Evolutionary conservation across 1,284 basidiomycete genomes (phyloP), one percentile per base, ranked within the genome.

Genomic region (Naganishia albida): DNA sequence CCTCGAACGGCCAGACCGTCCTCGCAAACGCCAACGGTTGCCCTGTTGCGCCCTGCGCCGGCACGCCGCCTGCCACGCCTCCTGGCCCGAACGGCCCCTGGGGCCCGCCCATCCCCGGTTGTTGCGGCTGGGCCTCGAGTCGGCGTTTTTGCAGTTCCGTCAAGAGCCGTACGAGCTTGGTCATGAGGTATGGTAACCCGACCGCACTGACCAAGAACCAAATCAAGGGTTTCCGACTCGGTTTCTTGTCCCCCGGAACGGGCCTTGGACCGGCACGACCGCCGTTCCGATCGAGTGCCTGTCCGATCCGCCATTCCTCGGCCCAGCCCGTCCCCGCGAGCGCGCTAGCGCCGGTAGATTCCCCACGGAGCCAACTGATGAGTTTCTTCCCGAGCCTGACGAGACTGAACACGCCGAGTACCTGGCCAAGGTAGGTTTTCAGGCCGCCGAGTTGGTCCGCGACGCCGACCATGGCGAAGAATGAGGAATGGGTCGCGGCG

Each of bases 391-490:
- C 78, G 85, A 92, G 93, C 48, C 91, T 82, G 6, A 96, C 77
- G 40, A 98, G 84, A 2, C 93, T 92, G 73, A 97, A 95, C 62
- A 98, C 82, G 49, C 92, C 92, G 2, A 98, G 83, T 1, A 99
- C 92, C 75, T 94, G 92, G 40, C 93, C 93, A 15, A 99, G 85
- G 30, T 93, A 94, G 71, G 93, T 90, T 60, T 93, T 86, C 50
- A 98, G 85, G 71, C 90, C 88, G 8, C 88, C 88, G 73, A 99
- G 90, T 77, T 99, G 96, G 75, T 99, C 95, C 44, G 94, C 86
- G 30, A 99, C 94, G 68, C 93, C 93, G 63, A 98, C 93, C 90
- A 99, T 97, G 67, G 95, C 95, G 77, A 98, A 99, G 82, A 99
- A 99, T 49, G 87, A 90, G 3, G 91, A 93, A 80, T 99, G 96